Conservation (phyloP, 2,329 filamentous ascomycete species). For the Neofusicoccum sp. region DNA sequence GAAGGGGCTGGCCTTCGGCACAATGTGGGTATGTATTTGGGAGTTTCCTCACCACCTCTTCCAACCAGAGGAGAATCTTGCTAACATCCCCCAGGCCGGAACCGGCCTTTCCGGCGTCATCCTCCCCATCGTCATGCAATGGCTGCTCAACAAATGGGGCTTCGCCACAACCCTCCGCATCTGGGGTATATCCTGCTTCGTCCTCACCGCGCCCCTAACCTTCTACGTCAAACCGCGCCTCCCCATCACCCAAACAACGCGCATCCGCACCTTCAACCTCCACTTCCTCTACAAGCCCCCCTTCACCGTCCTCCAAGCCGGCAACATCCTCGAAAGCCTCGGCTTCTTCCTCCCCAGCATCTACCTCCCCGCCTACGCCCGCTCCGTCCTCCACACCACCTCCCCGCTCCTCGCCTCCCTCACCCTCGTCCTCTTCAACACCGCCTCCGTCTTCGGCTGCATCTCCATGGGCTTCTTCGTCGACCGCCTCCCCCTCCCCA, state of each 20-base stretch:
- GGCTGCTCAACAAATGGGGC: constrained; percentile 38
- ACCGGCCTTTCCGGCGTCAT: constrained; percentile 44
- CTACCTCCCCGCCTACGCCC: constrained; percentile 39
- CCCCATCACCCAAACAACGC: constrained; percentile 24
- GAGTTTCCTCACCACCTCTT: constrained; percentile 22
- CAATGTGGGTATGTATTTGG: constrained; percentile 51
- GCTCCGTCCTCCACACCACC: constrained; percentile 23
- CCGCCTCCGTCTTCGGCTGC: constrained; percentile 37
- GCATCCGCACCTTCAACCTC: constrained; percentile 28
- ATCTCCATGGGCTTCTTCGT: constrained; percentile 37
- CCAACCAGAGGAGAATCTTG: background rate
- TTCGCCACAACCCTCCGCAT: constrained; percentile 43
- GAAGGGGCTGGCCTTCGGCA: constrained; percentile 60
- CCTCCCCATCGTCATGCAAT: constrained; percentile 44
- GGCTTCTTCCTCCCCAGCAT: constrained; percentile 42
- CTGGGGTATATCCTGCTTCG: constrained; percentile 35
- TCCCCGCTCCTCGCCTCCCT: constrained; percentile 27
- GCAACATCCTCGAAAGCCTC: constrained; percentile 38
- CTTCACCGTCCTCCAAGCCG: constrained; percentile 34
- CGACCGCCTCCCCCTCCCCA: constrained; percentile 44
- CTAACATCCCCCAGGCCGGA: constrained; percentile 19
- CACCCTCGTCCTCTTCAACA: constrained; percentile 37
- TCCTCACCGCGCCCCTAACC: constrained; percentile 33
- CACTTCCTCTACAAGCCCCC: constrained; percentile 29
- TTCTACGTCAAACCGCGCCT: constrained; percentile 35